Evolutionary conservation across 495 filamentous ascomycete genomes (phyloP), one percentile per base, ranked within the genome.

Genomic region (Penicillium desertorum): DNA sequence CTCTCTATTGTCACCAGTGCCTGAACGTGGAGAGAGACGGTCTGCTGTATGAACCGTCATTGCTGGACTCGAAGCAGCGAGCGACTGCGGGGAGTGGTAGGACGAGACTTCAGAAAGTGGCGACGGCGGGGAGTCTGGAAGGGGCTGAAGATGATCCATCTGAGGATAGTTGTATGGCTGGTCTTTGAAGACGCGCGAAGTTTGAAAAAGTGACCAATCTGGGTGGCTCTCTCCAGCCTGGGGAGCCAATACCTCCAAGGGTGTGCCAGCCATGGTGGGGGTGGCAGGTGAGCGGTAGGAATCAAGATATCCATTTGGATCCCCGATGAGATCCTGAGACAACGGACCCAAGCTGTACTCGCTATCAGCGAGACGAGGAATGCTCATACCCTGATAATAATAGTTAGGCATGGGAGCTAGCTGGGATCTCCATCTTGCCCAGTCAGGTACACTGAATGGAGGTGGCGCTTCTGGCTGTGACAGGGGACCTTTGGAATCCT

Each of bases 351-450:
- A 20, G 39, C 12, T n/a, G 25, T 32, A 34, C 23, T 53, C 51
- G n/a, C 9, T 12, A 41, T 37, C 48, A 39, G 22, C 12, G 4
- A 23, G 17, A 51, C 23, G 44, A n/a, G 34, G 54, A 43, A 54
- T 42, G 45, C 25, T 55, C 45, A 44, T 48, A 10, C 57, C 57
- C 51, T 58, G 47, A 27, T 64, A 54, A 27, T 64, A 54, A 16
- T 68, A 68, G 56, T 46, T 56, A 27, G 63, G 51, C 58, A 64
- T 62, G 32, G 50, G 45, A 57, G 57, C 59, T 12, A 61, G 60
- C 30, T 48, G 59, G 32, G 66, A 71, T 60, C 56, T 60, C 49
- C 58, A 70, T 45, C 57, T 63, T 50, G 64, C 22, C 70, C 70
- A 71, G 49, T 61, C 60, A 10, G 60, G 57, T 39, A 53, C 1